Percentiles rank a stretch among this genome's conserved stretches.
Evolutionary conservation across 2,329 filamentous ascomycete genomes (phyloP).

Genomic region (Fusarium sulawesiense): DNA sequence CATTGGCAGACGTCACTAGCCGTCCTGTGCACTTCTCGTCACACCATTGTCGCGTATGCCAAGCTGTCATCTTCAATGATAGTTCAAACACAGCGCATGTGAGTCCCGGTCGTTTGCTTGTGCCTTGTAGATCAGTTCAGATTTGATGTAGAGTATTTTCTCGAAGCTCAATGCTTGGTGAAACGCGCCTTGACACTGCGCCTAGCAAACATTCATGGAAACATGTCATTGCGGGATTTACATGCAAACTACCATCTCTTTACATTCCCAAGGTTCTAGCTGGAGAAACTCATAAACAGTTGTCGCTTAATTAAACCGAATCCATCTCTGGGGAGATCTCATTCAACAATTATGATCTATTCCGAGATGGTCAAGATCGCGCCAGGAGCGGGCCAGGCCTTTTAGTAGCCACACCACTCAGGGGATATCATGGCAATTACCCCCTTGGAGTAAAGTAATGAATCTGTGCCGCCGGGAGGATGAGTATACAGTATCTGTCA

Average conservation of each 20-base stretch:
- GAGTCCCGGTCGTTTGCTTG: not conserved
- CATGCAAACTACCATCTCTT: not conserved
- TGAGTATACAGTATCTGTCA: not conserved
- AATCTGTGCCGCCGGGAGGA: slow-evolving; percentile 10
- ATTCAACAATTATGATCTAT: slow-evolving; percentile 3
- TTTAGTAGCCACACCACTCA: slow-evolving; percentile 40
- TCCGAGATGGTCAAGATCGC: slow-evolving; percentile 11
- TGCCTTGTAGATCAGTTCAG: slow-evolving; percentile 6
- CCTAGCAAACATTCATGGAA: not conserved
- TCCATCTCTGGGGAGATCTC: slow-evolving; percentile 24
- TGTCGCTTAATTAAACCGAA: slow-evolving; percentile 20
- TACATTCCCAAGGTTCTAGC: not conserved
- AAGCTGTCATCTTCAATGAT: slow-evolving; percentile 11
- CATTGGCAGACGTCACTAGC: not conserved
- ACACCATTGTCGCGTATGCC: not conserved
- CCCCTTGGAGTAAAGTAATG: slow-evolving; percentile 5
- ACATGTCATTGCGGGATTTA: not conserved
- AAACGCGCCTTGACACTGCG: not conserved
- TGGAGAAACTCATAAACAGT: slow-evolving; percentile 9
- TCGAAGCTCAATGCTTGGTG: not conserved
- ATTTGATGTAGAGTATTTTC: not conserved
- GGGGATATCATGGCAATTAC: slow-evolving; percentile 24
- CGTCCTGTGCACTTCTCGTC: not conserved
- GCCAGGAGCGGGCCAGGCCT: slow-evolving; percentile 26
- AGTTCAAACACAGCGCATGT: not conserved